Evolutionary conservation across 1,284 basidiomycete species (phyloP).

Genomic region (Pyrrhoderma lamaoense): DNA sequence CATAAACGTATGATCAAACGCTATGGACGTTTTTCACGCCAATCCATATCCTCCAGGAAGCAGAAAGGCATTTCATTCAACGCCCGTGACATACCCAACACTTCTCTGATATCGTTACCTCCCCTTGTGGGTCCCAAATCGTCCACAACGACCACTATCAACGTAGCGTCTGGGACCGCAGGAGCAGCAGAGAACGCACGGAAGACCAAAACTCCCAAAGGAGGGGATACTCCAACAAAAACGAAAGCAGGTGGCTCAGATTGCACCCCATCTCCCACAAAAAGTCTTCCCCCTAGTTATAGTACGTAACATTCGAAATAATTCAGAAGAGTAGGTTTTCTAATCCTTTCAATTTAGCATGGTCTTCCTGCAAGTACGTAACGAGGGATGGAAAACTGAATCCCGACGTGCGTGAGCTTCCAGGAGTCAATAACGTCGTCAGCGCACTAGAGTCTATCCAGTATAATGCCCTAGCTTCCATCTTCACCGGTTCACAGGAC

Average conservation of each 20-base stretch:
- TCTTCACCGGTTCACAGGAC: slow-evolving; percentile 33
- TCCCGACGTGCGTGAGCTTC: slow-evolving; percentile 51
- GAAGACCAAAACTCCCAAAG: slow-evolving; percentile 18
- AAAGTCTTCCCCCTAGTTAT: slow-evolving; percentile 34
- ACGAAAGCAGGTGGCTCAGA: slow-evolving; percentile 15
- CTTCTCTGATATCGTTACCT: no score
- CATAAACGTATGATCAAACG: slow-evolving; percentile 12
- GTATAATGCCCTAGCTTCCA: slow-evolving; percentile 54
- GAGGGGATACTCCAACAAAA: slow-evolving; percentile 10
- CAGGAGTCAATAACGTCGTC: slow-evolving; percentile 47
- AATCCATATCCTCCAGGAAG: no score
- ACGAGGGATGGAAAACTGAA: slow-evolving; percentile 55
- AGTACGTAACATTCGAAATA: slow-evolving; percentile 29
- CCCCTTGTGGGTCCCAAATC: no score
- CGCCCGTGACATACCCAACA: no score
- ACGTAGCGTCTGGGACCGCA: slow-evolving; percentile 8
- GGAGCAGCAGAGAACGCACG: slow-evolving; percentile 10
- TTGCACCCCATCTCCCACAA: slow-evolving; percentile 40
- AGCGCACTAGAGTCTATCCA: slow-evolving; percentile 52
- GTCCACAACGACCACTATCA: slow-evolving; percentile 21
- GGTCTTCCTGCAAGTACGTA: slow-evolving; percentile 52
- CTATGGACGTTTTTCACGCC: no score
- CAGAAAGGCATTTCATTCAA: no score
- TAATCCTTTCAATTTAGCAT: slow-evolving; percentile 33
- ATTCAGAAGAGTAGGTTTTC: slow-evolving; percentile 19